phyloP scores from a whole-genome alignment of 169 alveolate genomes.

The Plasmodium fragile region DNA sequence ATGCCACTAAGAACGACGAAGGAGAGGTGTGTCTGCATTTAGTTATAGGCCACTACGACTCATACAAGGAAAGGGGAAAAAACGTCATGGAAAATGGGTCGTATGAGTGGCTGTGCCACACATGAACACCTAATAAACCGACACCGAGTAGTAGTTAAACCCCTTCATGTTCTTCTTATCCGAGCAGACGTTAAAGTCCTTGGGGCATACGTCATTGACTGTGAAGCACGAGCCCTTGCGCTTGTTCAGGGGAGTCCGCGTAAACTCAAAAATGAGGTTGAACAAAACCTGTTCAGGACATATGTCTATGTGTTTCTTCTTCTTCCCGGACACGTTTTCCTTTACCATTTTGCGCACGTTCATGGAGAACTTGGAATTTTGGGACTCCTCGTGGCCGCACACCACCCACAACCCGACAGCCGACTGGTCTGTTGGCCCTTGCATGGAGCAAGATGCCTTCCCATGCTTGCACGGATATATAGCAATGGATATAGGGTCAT shows the following conservation, averaged over 20 bases:
- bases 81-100: not conserved
- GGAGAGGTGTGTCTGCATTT: not conserved
- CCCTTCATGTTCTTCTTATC: slow-evolving; percentile 22
- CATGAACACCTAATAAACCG: slow-evolving; percentile 44
- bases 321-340: slow-evolving; percentile 65
- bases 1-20: not conserved
- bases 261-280: slow-evolving; percentile 60
- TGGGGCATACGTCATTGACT: slow-evolving; percentile 38
- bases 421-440: slow-evolving; percentile 60
- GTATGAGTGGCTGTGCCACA: not conserved
- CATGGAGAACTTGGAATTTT: slow-evolving; percentile 51
- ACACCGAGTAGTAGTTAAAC: slow-evolving; percentile 54
- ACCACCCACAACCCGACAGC: slow-evolving; percentile 72
- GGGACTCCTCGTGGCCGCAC: slow-evolving; percentile 74
- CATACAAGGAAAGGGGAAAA: not conserved
- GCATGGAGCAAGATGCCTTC: slow-evolving; percentile 64
- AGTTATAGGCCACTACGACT: not conserved
- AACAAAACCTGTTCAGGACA: slow-evolving; percentile 35
- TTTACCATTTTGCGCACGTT: slow-evolving; percentile 34
- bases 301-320: slow-evolving; percentile 38
- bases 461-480: slow-evolving; percentile 71
- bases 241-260: slow-evolving; percentile 25
- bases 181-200: slow-evolving; percentile 53
- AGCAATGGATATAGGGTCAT: slow-evolving; percentile 56
- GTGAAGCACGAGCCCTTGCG: slow-evolving; percentile 46